These are phyloP conservation scores for Starmerella lactis-condensi DNA, from an alignment of 805 yeast genomes.

Conservation along the genomic window DNA sequence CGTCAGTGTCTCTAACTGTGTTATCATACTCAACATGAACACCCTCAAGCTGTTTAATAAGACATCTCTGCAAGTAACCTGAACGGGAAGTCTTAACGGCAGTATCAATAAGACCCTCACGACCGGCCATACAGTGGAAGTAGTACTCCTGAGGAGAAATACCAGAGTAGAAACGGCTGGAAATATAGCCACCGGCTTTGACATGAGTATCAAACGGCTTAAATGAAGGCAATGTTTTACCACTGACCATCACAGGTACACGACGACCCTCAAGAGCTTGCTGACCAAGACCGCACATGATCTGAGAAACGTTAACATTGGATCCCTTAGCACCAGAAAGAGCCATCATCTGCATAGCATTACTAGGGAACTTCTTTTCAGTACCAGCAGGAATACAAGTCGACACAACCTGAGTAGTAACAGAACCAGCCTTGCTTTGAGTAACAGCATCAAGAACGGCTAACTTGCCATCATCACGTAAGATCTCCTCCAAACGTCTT, in stretches of 20 bases:
- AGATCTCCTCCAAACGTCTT: conserved; percentile 79
- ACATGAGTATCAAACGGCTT: conserved; percentile 94
- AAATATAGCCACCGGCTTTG: conserved; percentile 94
- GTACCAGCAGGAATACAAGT: conserved; percentile 93
- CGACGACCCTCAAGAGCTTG: conserved; percentile 98
- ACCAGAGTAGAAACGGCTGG: conserved; percentile 94
- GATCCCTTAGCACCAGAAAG: conserved; percentile 99
- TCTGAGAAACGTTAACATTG: conserved; percentile 93
- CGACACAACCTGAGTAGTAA: conserved; percentile 86
- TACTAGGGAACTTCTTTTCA: conserved; percentile 84
- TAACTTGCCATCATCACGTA: conserved; percentile 79
- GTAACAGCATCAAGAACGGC: conserved; percentile 92
- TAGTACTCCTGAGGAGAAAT: conserved; percentile 96
- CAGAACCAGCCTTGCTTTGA: conserved; percentile 75
- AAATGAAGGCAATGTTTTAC: conserved; percentile 92
- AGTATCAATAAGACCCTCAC: conserved; percentile 98
- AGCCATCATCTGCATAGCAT: conserved; percentile 98
- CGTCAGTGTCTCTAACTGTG: conserved; percentile 89
- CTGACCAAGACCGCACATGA: conserved; percentile 97
- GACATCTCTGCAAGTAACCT: conserved; percentile 95
- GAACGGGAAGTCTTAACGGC: conserved; percentile 97
- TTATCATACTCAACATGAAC: conserved; percentile 87
- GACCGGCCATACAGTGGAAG: conserved; percentile 99
- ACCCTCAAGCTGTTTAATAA: conserved; percentile 95
- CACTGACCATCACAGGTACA: conserved; percentile 98